Conservation (phyloP, 139 green algal species). For the Volvox africanus region DNA sequence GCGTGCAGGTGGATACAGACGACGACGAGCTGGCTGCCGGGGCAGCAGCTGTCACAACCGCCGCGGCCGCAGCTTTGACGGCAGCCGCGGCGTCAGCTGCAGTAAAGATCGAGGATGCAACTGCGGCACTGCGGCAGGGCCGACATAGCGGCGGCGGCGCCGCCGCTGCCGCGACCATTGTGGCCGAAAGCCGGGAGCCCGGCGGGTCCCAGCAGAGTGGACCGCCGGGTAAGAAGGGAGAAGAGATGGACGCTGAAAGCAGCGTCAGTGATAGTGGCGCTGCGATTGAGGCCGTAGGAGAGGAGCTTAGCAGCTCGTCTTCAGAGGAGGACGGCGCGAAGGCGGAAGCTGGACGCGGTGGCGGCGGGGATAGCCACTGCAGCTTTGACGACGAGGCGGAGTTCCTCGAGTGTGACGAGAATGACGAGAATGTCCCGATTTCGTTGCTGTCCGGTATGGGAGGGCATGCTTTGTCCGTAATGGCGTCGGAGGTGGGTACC, state of each 20-base stretch:
- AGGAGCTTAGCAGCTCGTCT: conserved; percentile 34
- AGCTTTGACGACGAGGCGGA: background rate
- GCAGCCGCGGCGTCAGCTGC: background rate
- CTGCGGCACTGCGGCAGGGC: too few species aligned
- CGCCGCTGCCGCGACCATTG: too few species aligned
- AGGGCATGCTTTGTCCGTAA: background rate
- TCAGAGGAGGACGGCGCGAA: background rate
- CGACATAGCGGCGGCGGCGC: too few species aligned
- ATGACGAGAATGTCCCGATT: conserved; percentile 26
- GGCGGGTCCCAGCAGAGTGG: background rate
- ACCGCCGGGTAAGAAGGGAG: background rate
- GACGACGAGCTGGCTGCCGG: background rate
- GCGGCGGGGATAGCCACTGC: background rate
- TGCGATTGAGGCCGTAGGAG: conserved; percentile 3
- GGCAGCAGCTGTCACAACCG: background rate
- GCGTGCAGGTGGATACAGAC: conserved; percentile 6
- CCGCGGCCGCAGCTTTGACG: background rate
- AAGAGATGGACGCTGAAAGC: background rate
- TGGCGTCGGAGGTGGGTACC: background rate
- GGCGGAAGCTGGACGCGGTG: background rate
- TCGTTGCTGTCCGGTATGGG: too few species aligned
- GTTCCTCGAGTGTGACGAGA: background rate
- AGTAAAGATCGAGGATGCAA: too few species aligned
- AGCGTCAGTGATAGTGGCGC: conserved; percentile 7
- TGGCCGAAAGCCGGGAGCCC: too few species aligned